Conservation (phyloP, 1,284 basidiomycete genomes). For the Pascua sp. region DNA sequence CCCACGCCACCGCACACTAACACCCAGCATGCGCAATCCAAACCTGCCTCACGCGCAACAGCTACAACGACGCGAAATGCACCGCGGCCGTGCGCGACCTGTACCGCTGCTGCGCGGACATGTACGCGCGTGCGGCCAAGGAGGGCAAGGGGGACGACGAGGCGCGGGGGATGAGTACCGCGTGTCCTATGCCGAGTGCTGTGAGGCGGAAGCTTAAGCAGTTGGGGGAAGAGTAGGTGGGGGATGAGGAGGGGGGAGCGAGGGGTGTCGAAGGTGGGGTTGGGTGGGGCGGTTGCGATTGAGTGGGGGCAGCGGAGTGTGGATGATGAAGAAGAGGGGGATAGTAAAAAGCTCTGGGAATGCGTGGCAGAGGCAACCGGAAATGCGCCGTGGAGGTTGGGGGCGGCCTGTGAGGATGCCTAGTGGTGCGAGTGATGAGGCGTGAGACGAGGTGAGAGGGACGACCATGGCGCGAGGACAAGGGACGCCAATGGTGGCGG, state of each 20-base stretch:
- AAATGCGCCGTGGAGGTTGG: too few relatives aligned
- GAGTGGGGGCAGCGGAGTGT: neutral
- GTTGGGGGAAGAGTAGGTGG: slow-evolving; percentile 17
- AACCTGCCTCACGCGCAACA: slow-evolving; percentile 34
- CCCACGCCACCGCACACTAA: too few relatives aligned
- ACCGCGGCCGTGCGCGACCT: slow-evolving; percentile 27
- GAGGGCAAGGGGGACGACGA: slow-evolving; percentile 19
- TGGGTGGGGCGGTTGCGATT: neutral
- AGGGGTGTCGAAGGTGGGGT: neutral
- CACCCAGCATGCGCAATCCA: slow-evolving; percentile 45
- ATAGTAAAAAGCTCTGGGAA: too few relatives aligned
- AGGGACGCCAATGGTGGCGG: too few relatives aligned
- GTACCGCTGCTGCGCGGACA: slow-evolving; percentile 40
- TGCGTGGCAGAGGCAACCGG: too few relatives aligned
- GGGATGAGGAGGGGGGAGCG: neutral
- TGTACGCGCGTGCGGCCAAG: slow-evolving; percentile 33
- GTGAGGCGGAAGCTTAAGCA: slow-evolving; percentile 38
- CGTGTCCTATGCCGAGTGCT: slow-evolving; percentile 34
- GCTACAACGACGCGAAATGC: slow-evolving; percentile 41
- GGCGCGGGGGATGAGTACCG: slow-evolving; percentile 25
- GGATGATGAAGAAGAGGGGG: neutral
- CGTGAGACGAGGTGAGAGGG: too few relatives aligned
- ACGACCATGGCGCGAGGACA: too few relatives aligned
- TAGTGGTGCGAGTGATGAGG: too few relatives aligned
- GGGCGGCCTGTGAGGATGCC: too few relatives aligned